Evolutionary conservation across 306 rosid species (phyloP), one percentile per base, ranked within the genome.

Genomic region (Lathyrus aphaca): DNA sequence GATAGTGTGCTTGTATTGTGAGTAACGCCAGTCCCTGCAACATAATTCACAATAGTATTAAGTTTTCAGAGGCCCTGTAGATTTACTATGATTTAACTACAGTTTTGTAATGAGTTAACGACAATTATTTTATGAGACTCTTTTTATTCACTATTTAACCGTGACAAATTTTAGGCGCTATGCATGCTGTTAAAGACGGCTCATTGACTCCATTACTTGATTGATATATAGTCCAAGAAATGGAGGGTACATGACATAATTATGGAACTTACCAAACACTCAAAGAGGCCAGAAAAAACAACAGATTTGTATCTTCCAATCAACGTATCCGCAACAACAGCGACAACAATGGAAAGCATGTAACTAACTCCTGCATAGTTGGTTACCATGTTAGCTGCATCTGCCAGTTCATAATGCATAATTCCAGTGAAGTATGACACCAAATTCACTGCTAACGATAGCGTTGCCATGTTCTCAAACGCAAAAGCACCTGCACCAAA

Each of bases 361-460:
- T 83, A 90, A 55, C 85, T 27, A 2, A 90, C 82, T 8, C 93
- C 98, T 84, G 78, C 64, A 56, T 4, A 88, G 73, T 92, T 85
- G 27, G 98, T 89, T 5, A 92, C 83, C 74, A 77, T 74, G 75
- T 89, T 90, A 27, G 96, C 93, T 0, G 96, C 92, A 73, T 90
- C 96, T 10, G 96, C 62, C 49, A 92, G 43, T 8, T 79, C 84
- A 25, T 59, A 82, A 79, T 92, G 98, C 92, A 92, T 85, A 10
- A 79, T 68, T 16, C 51, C 18, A 11, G 53, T 80, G 84, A 92
- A 90, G 85, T 89, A 92, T 37, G 93, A 75, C 59, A 82, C 77
- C 75, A 81, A 79, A 79, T 92, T 92, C 86, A 92, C 98, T 10
- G 96, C 91, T 29, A 90, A 82, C 18, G 96, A 73, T 0, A 92